phyloP scores from a whole-genome alignment of 2,329 filamentous ascomycete genomes.

The Davidsoniella virescens region DNA sequence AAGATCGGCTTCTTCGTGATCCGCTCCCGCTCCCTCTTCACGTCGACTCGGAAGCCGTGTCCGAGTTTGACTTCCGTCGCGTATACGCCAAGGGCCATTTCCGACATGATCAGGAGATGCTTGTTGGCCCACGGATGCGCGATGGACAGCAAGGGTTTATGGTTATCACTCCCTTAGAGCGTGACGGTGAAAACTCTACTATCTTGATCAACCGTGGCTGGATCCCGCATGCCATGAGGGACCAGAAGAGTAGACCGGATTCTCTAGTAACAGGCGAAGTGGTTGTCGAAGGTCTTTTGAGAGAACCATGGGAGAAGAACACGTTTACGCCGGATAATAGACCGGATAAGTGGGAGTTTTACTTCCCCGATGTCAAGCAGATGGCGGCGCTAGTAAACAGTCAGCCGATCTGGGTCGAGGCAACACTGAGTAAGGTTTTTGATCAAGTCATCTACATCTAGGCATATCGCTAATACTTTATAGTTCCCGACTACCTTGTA shows the following conservation, averaged over 20 bases:
- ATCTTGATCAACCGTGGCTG: constrained; percentile 83
- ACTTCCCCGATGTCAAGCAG: constrained; percentile 83
- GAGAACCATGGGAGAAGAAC: constrained; percentile 93
- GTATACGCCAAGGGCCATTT: constrained; percentile 60
- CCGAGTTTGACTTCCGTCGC: constrained; percentile 82
- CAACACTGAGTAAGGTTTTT: constrained; percentile 61
- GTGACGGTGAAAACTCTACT: constrained; percentile 43
- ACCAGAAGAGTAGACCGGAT: constrained; percentile 47
- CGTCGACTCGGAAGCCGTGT: constrained; percentile 64
- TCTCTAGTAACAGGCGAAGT: constrained; percentile 56
- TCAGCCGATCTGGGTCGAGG: constrained; percentile 86
- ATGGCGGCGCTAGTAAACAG: constrained; percentile 75
- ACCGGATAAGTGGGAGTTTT: constrained; percentile 72
- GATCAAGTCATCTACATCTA: background rate
- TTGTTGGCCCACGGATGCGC: constrained; percentile 75
- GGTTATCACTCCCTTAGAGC: constrained; percentile 80
- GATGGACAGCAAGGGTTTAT: constrained; percentile 85
- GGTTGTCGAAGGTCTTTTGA: constrained; percentile 64
- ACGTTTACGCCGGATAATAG: constrained; percentile 88
- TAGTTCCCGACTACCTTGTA: constrained; percentile 59
- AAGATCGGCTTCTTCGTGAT: constrained; percentile 74
- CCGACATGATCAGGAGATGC: constrained; percentile 87
- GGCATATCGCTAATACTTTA: constrained; percentile 22
- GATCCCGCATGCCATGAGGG: constrained; percentile 62
- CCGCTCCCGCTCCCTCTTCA: constrained; percentile 73